phyloP scores from a whole-genome alignment of 345 rosid species.

The Combretum micranthum region DNA sequence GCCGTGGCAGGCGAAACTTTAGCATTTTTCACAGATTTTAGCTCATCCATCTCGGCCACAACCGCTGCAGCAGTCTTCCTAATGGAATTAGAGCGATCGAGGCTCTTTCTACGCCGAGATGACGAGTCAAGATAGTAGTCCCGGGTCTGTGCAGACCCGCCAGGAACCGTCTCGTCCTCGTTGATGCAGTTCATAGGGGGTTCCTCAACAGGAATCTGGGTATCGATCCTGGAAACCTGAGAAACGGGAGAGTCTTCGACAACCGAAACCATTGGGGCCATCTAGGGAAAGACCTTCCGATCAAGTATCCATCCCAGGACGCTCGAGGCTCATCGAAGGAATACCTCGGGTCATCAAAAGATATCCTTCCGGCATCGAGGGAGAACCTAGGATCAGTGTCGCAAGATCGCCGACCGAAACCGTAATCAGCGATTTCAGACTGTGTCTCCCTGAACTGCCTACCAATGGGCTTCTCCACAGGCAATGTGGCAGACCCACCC shows the following conservation, averaged over 20 bases:
- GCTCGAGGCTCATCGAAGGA: slow-evolving; percentile 98
- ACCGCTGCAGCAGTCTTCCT: slow-evolving; percentile 76
- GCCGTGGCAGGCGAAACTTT: slow-evolving; percentile 64
- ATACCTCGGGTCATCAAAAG: slow-evolving; percentile 79
- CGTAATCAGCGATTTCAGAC: slow-evolving; percentile 96
- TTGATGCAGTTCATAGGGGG: slow-evolving; percentile 28
- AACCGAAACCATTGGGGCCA: slow-evolving; percentile 85
- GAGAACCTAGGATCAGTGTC: slow-evolving; percentile 98
- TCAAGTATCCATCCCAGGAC: slow-evolving; percentile 86
- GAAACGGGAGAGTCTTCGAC: slow-evolving; percentile 93
- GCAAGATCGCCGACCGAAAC: slow-evolving; percentile 92
- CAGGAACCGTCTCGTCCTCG: slow-evolving; percentile 58
- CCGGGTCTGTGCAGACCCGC: slow-evolving; percentile 86
- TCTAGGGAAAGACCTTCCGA: slow-evolving; percentile 67
- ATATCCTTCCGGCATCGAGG: slow-evolving; percentile 65
- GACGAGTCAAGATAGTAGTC: slow-evolving; percentile 84
- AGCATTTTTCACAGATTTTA: slow-evolving; percentile 53
- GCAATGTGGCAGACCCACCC: slow-evolving; percentile 80
- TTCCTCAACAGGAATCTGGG: slow-evolving; percentile 76
- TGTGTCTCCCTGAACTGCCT: slow-evolving; percentile 90
- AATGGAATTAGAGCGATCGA: slow-evolving; percentile 71
- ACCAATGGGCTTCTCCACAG: slow-evolving; percentile 91
- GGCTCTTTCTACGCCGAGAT: slow-evolving; percentile 77
- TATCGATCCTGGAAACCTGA: slow-evolving; percentile 51
- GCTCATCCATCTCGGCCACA: slow-evolving; percentile 71